Evolutionary conservation across 257 asterid species (phyloP).

Genomic region (Cinchona pubescens): DNA sequence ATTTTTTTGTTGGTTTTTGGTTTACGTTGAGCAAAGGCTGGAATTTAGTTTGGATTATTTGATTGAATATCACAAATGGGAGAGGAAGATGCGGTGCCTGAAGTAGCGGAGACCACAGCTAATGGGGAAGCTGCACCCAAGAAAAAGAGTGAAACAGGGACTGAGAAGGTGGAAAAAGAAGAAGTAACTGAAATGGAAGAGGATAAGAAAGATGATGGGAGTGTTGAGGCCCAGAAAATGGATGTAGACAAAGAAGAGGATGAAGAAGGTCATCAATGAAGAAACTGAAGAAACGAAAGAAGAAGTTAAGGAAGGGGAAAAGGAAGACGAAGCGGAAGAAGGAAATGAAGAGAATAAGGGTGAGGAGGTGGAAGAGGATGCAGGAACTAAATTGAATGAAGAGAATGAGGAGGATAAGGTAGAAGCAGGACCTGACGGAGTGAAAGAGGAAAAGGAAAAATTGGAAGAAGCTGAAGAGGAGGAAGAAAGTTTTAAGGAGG

Average conservation of each 20-base stretch:
- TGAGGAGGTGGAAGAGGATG: slow-evolving; percentile 30
- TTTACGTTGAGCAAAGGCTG: slow-evolving; percentile 10
- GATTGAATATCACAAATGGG: slow-evolving; percentile 46
- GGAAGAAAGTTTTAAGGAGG: slow-evolving; percentile 34
- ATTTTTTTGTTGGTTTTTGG: neutral
- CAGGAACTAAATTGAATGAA: slow-evolving; percentile 20
- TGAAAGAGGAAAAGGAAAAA: slow-evolving; percentile 29
- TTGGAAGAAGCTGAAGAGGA: slow-evolving; percentile 36
- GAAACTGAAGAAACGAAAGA: slow-evolving; percentile 1
- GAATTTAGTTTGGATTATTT: neutral
- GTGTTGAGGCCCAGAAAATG: slow-evolving; percentile 7
- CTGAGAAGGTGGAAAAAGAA: neutral
- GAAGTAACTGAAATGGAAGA: slow-evolving; percentile 12
- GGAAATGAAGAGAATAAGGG: slow-evolving; percentile 24
- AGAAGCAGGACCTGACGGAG: slow-evolving; percentile 29
- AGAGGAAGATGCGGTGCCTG: slow-evolving; percentile 50
- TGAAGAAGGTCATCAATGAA: neutral
- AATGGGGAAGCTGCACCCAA: slow-evolving; percentile 34
- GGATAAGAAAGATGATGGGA: slow-evolving; percentile 7
- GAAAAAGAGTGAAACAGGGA: neutral
- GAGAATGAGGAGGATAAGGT: slow-evolving; percentile 12
- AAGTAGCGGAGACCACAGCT: slow-evolving; percentile 35
- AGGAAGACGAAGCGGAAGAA: slow-evolving; percentile 23
- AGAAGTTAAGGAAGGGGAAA: slow-evolving; percentile 1
- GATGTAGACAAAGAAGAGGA: slow-evolving; percentile 9